Evolutionary conservation across 768 basidiomycete genomes (phyloP).

Genomic region (Russula vinacea): DNA sequence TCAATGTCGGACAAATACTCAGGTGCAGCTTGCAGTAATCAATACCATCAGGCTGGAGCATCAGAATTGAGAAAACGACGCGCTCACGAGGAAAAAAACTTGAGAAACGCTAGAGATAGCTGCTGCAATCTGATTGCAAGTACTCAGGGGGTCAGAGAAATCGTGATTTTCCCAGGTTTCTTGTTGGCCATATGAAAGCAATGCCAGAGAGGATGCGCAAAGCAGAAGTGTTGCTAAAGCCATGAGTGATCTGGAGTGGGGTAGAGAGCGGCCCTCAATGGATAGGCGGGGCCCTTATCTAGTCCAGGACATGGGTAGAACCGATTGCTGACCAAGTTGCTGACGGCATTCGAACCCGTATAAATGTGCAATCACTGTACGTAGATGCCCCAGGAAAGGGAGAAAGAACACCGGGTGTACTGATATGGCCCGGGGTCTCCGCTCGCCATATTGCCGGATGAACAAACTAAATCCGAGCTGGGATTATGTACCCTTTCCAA

Average conservation of each 20-base stretch:
- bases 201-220: neutral
- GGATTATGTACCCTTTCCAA: too few species aligned
- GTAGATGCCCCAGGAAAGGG: too few species aligned
- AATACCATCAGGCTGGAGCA: neutral
- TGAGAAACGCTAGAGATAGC: neutral
- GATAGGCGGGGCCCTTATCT: too few species aligned
- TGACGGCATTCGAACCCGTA: too few species aligned
- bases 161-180: neutral
- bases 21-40: conserved; percentile 11
- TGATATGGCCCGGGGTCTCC: too few species aligned
- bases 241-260: neutral
- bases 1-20: conserved; percentile 14
- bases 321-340: too few species aligned
- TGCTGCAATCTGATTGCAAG: neutral
- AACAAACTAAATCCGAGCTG: too few species aligned
- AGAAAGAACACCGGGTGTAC: too few species aligned
- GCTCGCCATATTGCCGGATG: too few species aligned
- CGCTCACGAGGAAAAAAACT: conserved; percentile 10
- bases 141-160: neutral
- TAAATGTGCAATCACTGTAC: too few species aligned
- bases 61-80: neutral
- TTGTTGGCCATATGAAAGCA: neutral
- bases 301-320: too few species aligned
- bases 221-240: neutral
- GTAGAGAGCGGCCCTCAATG: too few species aligned